Percentiles rank a stretch among this genome's conserved stretches.
These are phyloP conservation scores for Solanum sejunctum DNA, from an alignment of 257 asterid species.

Conservation along the genomic window DNA sequence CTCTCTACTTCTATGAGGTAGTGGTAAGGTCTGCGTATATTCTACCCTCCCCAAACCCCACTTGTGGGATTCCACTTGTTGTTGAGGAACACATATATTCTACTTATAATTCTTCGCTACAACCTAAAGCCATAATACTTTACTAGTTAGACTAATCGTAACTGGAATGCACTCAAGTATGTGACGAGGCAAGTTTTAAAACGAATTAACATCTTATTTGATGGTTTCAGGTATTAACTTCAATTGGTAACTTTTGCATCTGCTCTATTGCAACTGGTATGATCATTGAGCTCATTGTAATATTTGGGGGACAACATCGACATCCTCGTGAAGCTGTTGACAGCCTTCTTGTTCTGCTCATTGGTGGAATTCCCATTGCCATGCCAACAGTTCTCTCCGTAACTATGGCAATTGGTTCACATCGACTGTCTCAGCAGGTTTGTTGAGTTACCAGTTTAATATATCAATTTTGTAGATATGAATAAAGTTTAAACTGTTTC, in stretches of 20 bases:
- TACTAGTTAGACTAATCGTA: not conserved
- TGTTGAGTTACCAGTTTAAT: not conserved
- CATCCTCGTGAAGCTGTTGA: slow-evolving; percentile 10
- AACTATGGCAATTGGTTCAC: slow-evolving; percentile 34
- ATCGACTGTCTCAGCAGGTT: slow-evolving; percentile 26
- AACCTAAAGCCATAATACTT: not conserved
- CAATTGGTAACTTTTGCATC: slow-evolving; percentile 32
- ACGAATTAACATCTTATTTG: not conserved
- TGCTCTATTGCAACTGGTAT: slow-evolving; percentile 30
- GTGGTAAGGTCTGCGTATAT: too few species aligned
- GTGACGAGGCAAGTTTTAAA: not conserved
- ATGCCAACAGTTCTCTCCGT: slow-evolving; percentile 35
- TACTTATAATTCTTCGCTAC: not conserved
- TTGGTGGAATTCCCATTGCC: slow-evolving; percentile 32
- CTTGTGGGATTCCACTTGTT: too few species aligned
- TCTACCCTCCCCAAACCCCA: too few species aligned
- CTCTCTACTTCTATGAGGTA: too few species aligned
- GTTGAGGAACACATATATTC: too few species aligned
- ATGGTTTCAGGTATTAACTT: slow-evolving; percentile 18
- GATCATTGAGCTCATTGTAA: slow-evolving; percentile 18
- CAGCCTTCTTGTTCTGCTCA: slow-evolving; percentile 28
- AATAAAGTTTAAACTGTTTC: not conserved
- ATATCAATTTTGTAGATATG: not conserved
- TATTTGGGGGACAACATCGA: slow-evolving; percentile 13
- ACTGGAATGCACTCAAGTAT: not conserved